A percentile compares a stretch with the other conserved stretches of the same genome.
These are phyloP conservation scores for Verticillium dahliae DNA, from an alignment of 2,329 filamentous ascomycete species.

Conservation along the genomic window DNA sequence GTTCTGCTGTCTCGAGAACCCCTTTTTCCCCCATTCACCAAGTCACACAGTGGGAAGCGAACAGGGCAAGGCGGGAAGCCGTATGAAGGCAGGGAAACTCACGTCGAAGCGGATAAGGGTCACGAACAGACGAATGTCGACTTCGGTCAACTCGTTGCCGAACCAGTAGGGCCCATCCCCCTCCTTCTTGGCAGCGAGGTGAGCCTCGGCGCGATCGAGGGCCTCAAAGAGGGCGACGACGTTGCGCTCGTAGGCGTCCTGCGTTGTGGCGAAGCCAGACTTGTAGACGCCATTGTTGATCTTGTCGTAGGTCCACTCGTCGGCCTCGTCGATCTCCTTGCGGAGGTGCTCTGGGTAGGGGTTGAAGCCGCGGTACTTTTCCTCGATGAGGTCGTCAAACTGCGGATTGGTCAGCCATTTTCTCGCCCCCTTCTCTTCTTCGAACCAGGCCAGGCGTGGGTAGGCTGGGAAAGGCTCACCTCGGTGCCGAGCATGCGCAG, in stretches of 20 bases:
- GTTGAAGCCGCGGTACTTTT: slow-evolving; percentile 52
- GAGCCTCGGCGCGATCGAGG: slow-evolving; percentile 69
- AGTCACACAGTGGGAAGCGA: too few relatives aligned
- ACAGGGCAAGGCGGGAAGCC: not conserved
- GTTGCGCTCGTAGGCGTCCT: slow-evolving; percentile 74
- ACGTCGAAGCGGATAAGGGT: slow-evolving; percentile 68
- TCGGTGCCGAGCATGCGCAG: slow-evolving; percentile 80
- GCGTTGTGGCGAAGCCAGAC: slow-evolving; percentile 77
- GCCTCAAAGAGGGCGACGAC: slow-evolving; percentile 65
- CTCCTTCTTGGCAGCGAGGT: slow-evolving; percentile 43
- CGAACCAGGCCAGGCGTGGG: too few relatives aligned
- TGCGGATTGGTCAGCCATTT: slow-evolving; percentile 10
- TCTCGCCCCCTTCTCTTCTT: not conserved
- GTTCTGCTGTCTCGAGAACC: not conserved
- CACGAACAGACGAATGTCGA: slow-evolving; percentile 67
- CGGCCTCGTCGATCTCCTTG: slow-evolving; percentile 64
- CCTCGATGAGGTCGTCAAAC: slow-evolving; percentile 62
- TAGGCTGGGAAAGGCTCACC: slow-evolving; percentile 2
- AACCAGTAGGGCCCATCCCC: slow-evolving; percentile 63
- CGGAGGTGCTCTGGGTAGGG: slow-evolving; percentile 63
- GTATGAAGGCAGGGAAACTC: slow-evolving; percentile 11
- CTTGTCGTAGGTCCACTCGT: slow-evolving; percentile 72
- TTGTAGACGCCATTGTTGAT: slow-evolving; percentile 71
- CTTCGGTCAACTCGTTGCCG: slow-evolving; percentile 70
- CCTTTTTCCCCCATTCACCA: not conserved